phyloP scores from a whole-genome alignment of 2,329 filamentous ascomycete species.

The Xylaria multiplex region DNA sequence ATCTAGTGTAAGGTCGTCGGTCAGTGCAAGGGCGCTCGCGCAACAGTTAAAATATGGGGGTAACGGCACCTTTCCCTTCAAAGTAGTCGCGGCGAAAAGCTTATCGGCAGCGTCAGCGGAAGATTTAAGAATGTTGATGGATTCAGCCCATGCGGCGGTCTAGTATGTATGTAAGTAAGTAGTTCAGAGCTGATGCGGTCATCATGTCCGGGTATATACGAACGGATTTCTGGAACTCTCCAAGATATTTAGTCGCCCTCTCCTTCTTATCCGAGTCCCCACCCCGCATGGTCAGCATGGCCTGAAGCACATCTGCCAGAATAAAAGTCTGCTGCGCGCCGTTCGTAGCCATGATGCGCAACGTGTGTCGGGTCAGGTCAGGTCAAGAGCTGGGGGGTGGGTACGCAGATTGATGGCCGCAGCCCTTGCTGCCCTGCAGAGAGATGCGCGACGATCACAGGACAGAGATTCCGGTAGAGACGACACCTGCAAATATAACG shows the following conservation, averaged over 20 bases:
- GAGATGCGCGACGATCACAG: constrained; percentile 19
- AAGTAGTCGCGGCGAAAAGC: constrained; percentile 93
- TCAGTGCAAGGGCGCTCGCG: constrained; percentile 32
- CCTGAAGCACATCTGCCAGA: constrained; percentile 79
- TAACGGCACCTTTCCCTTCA: constrained; percentile 90
- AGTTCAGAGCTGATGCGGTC: background rate
- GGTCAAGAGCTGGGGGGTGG: constrained; percentile 43
- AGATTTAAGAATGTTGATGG: constrained; percentile 86
- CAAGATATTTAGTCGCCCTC: constrained; percentile 89
- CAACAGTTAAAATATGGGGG: constrained; percentile 16
- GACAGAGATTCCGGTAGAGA: constrained; percentile 20
- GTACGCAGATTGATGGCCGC: constrained; percentile 41
- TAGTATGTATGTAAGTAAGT: constrained; percentile 54
- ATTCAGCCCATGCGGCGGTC: constrained; percentile 91
- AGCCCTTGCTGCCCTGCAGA: constrained; percentile 37
- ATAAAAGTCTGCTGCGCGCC: constrained; percentile 76
- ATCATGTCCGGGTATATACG: constrained; percentile 51
- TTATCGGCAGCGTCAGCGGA: constrained; percentile 84
- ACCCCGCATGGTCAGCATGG: constrained; percentile 91
- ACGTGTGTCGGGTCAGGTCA: constrained; percentile 40
- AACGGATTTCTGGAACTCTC: constrained; percentile 98
- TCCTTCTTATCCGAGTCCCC: constrained; percentile 84
- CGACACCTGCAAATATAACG: constrained; percentile 24
- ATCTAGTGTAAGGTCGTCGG: constrained; percentile 68
- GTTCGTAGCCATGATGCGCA: constrained; percentile 71